These are phyloP conservation scores for Ogataea paraovalis DNA, from an alignment of 805 yeast species.

Conservation along the genomic window DNA sequence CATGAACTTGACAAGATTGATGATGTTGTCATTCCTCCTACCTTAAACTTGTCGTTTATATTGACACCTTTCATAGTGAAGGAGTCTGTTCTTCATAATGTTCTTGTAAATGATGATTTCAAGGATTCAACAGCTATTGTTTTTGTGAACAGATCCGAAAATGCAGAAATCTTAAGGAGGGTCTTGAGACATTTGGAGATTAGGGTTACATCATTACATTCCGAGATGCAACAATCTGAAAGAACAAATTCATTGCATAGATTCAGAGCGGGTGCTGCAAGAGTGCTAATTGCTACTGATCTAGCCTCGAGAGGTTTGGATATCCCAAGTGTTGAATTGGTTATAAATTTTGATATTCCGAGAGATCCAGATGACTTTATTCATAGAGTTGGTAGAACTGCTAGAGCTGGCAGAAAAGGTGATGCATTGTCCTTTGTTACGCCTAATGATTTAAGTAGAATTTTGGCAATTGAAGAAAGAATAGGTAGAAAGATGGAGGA, in stretches of 20 bases:
- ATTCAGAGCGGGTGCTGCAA: constrained; percentile 91
- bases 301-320: constrained; percentile 89
- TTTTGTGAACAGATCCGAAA: constrained; percentile 84
- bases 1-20: constrained; percentile 76
- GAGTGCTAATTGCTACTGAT: constrained; percentile 91
- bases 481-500: constrained; percentile 77
- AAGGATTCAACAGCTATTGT: constrained; percentile 70
- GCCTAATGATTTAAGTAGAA: constrained; percentile 77
- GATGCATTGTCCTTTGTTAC: constrained; percentile 78
- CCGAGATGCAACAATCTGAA: constrained; percentile 91
- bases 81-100: constrained; percentile 76
- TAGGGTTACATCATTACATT: constrained; percentile 85
- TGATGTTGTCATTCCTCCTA: constrained; percentile 74
- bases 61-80: constrained; percentile 85
- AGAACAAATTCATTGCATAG: constrained; percentile 88
- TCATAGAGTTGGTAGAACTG: constrained; percentile 93
- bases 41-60: constrained; percentile 60
- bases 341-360: constrained; percentile 75
- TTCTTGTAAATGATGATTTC: constrained; percentile 61
- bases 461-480: constrained; percentile 82
- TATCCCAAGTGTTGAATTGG: constrained; percentile 76
- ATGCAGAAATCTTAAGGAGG: constrained; percentile 85
- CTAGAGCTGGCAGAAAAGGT: constrained; percentile 94
- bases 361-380: constrained; percentile 81
- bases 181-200: constrained; percentile 69